These are phyloP conservation scores for Takashimella koratensis DNA, from an alignment of 1,284 basidiomycete species.

Conservation along the genomic window DNA sequence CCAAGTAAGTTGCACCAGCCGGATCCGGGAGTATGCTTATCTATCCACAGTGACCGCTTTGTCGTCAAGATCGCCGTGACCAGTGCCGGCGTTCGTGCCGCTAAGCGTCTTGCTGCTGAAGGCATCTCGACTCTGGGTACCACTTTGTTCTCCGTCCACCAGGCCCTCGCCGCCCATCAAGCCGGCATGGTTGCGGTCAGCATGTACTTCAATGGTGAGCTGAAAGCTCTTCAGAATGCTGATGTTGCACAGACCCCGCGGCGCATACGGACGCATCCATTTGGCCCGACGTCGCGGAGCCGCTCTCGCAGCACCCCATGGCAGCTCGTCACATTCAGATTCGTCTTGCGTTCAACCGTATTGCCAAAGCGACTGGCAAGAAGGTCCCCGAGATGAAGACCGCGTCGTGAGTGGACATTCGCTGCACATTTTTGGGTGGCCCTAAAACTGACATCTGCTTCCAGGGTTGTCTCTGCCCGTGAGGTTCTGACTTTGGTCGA, in stretches of 20 bases:
- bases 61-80: conserved; percentile 44
- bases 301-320: conserved; percentile 18
- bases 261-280: conserved; percentile 12
- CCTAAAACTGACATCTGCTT: conserved; percentile 1
- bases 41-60: conserved; percentile 19
- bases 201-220: conserved; percentile 37
- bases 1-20: conserved; percentile 6
- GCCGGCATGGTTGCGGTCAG: conserved; percentile 38
- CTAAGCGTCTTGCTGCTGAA: conserved; percentile 19
- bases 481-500: conserved; percentile 20
- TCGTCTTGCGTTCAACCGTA: conserved; percentile 25
- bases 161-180: conserved; percentile 40
- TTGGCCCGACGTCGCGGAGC: conserved; percentile 27
- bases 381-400: conserved; percentile 32
- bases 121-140: conserved; percentile 42
- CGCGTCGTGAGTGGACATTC: conserved; percentile 25
- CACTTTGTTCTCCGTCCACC: conserved; percentile 30
- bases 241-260: conserved; percentile 3
- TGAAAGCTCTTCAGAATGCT: neutral
- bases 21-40: neutral
- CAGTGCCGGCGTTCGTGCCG: conserved; percentile 32
- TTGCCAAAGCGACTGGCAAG: conserved; percentile 25
- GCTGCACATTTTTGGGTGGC: neutral
- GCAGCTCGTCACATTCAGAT: conserved; percentile 32
- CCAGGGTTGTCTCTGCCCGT: conserved; percentile 7